phyloP scores from a whole-genome alignment of 2,329 filamentous ascomycete species.

The Fusarium succisae region DNA sequence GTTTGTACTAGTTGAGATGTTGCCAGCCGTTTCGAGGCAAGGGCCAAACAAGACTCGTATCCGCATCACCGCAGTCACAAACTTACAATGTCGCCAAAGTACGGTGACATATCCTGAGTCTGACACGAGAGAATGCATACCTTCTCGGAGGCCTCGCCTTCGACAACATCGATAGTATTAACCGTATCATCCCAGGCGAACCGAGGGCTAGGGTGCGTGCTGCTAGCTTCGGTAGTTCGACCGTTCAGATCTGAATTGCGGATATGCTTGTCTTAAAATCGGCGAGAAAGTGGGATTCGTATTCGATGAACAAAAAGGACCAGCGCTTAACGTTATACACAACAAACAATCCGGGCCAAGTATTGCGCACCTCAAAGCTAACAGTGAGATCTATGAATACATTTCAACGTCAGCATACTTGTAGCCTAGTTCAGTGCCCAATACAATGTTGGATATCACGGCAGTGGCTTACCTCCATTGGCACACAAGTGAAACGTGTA shows the following conservation, averaged over 20 bases:
- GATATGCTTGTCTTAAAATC: not conserved
- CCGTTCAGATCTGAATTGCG: slow-evolving; percentile 6
- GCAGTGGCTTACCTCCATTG: not conserved
- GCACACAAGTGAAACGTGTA: slow-evolving; percentile 6
- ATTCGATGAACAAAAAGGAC: not conserved
- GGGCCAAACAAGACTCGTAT: not conserved
- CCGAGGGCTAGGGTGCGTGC: not conserved
- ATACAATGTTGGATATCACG: not conserved
- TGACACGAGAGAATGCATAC: not conserved
- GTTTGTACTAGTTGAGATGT: not conserved
- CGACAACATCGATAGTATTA: not conserved
- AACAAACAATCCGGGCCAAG: not conserved
- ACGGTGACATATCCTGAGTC: not conserved
- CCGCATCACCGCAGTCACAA: not conserved
- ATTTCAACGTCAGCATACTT: not conserved
- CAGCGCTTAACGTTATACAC: not conserved
- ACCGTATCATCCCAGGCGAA: not conserved
- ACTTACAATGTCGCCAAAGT: not conserved
- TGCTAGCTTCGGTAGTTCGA: slow-evolving; percentile 16
- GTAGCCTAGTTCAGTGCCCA: not conserved
- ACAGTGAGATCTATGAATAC: not conserved
- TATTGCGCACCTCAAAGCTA: not conserved
- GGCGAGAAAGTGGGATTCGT: not conserved
- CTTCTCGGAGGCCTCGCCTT: not conserved
- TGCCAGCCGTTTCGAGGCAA: not conserved